These are phyloP conservation scores for Schizochytrium sp. DNA, from an alignment of 108 stramenopile species.

Conservation along the genomic window DNA sequence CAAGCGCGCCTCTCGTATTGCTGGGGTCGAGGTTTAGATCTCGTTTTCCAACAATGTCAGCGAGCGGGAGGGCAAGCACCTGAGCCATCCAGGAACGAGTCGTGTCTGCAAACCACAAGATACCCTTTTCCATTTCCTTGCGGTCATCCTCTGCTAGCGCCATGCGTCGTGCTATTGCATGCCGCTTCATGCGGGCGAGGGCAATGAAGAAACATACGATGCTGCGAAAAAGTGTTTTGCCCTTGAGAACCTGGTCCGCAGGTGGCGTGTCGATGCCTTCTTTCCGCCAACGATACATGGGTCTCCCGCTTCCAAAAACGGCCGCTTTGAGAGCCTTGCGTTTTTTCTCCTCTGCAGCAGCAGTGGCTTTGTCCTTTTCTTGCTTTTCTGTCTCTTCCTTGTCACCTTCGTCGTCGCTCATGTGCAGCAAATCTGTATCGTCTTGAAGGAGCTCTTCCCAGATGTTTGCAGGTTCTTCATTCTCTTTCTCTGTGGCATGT, in stretches of 20 bases:
- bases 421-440: not conserved
- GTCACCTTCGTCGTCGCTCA: not conserved
- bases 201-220: not conserved
- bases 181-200: not conserved
- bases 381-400: not conserved
- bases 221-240: not conserved
- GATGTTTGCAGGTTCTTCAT: not conserved
- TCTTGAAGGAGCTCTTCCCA: not conserved
- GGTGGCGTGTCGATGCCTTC: not conserved
- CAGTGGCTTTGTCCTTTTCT: not conserved
- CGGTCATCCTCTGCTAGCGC: not conserved
- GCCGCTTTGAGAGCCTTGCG: not conserved
- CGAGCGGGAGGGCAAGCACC: not conserved
- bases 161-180: not conserved
- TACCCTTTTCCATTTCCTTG: not conserved
- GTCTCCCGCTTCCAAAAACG: not conserved
- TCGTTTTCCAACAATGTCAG: not conserved
- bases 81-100: not conserved
- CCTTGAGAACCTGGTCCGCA: not conserved
- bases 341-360: no score
- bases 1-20: not conserved
- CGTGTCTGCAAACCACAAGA: not conserved
- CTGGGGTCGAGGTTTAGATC: not conserved
- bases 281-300: conserved; percentile 5
- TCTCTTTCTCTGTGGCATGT: not conserved